phyloP scores from a whole-genome alignment of 306 rosid genomes.

The Malus fusca region DNA sequence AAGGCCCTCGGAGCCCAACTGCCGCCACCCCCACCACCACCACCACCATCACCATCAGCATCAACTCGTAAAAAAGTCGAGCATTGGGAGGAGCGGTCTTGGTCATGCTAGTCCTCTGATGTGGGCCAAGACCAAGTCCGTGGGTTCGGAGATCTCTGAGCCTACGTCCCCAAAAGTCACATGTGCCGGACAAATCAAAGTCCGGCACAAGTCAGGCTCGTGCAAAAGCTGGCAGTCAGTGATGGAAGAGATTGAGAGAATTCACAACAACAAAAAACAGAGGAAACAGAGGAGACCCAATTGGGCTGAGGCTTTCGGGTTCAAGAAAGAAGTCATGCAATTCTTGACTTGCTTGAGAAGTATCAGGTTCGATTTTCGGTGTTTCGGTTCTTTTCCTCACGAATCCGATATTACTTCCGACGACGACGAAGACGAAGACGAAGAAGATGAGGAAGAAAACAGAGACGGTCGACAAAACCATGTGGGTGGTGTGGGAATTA shows the following conservation, averaged over 20 bases:
- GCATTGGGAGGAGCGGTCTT: slow-evolving; percentile 24
- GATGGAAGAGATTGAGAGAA: slow-evolving; percentile 92
- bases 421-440: slow-evolving; percentile 45
- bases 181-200: slow-evolving; percentile 91
- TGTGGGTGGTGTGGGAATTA: slow-evolving; percentile 16
- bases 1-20: slow-evolving; percentile 41
- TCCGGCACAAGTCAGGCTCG: slow-evolving; percentile 40
- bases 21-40: neutral
- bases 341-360: slow-evolving; percentile 67
- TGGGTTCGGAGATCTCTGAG: slow-evolving; percentile 54
- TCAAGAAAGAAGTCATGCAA: slow-evolving; percentile 83
- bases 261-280: slow-evolving; percentile 47
- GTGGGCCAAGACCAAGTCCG: slow-evolving; percentile 68
- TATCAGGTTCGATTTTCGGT: slow-evolving; percentile 58
- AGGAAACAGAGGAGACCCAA: slow-evolving; percentile 40
- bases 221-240: slow-evolving; percentile 86
- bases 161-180: slow-evolving; percentile 95
- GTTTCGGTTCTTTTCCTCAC: slow-evolving; percentile 60
- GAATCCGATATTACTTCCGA: slow-evolving; percentile 37
- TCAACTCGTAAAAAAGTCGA: slow-evolving; percentile 32
- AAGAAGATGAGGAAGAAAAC: slow-evolving; percentile 13
- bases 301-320: slow-evolving; percentile 61
- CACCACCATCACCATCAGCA: slow-evolving; percentile 20
- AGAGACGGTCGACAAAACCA: slow-evolving; percentile 13
- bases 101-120: slow-evolving; percentile 56